These are phyloP conservation scores for Coprinopsis strossmayeri DNA, from an alignment of 768 basidiomycete species.

Conservation along the genomic window DNA sequence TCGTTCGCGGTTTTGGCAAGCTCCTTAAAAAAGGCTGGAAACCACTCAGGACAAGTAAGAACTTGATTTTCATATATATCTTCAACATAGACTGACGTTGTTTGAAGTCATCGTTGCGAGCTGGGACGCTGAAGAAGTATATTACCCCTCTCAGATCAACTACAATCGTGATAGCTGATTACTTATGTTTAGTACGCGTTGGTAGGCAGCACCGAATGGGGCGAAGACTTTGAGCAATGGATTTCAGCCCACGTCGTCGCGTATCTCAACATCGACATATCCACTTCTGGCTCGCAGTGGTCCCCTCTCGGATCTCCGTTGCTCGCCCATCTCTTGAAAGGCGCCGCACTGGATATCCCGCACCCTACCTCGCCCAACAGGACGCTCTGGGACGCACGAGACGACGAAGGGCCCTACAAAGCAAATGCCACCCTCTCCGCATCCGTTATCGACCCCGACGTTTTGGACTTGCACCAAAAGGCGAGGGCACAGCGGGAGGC, in stretches of 20 bases:
- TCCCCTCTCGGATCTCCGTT: constrained; percentile 65
- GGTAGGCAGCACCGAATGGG: constrained; percentile 86
- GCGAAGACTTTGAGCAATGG: constrained; percentile 86
- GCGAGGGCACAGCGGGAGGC: not conserved
- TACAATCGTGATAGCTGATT: no score
- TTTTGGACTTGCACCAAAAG: not conserved
- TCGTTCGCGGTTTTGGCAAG: constrained; percentile 64
- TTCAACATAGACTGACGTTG: not conserved
- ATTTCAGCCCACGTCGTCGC: constrained; percentile 72
- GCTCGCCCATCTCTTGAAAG: constrained; percentile 67
- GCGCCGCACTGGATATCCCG: constrained; percentile 62
- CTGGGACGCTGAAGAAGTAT: constrained; percentile 70
- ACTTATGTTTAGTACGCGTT: constrained; percentile 58
- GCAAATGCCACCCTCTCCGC: constrained; percentile 1
- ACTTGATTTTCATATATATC: not conserved
- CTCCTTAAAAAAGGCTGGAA: constrained; percentile 72
- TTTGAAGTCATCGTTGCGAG: constrained; percentile 49
- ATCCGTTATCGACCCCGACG: constrained; percentile 5
- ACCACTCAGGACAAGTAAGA: constrained; percentile 45
- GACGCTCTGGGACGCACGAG: constrained; percentile 74
- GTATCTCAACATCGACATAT: constrained; percentile 50
- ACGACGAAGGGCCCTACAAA: constrained; percentile 39
- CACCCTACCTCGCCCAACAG: constrained; percentile 62
- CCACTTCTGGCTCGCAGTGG: constrained; percentile 59
- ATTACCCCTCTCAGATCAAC: constrained; percentile 16